Evolutionary conservation across 352 stramenopile genomes (phyloP).

Genomic region (Globisporangium cystogenes): DNA sequence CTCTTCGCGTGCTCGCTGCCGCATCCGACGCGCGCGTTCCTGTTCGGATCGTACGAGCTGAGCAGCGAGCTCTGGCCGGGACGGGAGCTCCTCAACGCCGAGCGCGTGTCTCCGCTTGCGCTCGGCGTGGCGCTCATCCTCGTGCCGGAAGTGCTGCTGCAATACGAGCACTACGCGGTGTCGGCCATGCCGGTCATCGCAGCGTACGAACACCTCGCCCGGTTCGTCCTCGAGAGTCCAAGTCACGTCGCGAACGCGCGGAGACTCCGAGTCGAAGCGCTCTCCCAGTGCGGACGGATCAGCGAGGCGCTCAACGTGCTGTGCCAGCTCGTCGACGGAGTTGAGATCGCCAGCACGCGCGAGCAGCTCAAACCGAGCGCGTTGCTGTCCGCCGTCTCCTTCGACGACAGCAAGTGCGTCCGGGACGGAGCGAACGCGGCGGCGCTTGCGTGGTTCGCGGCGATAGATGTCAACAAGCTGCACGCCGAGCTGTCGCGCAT

Average conservation of each 20-base stretch:
- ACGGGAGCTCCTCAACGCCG: conserved; percentile 32
- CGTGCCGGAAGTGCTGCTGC: conserved; percentile 45
- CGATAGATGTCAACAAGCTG: conserved; percentile 18
- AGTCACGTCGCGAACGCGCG: conserved; percentile 50
- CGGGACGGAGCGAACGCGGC: conserved; percentile 27
- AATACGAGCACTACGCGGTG: conserved; percentile 40
- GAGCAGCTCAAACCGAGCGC: conserved; percentile 4
- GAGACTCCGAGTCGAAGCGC: conserved; percentile 39
- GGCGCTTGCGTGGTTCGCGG: conserved; percentile 27
- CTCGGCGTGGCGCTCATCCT: conserved; percentile 34
- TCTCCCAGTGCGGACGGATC: conserved; percentile 46
- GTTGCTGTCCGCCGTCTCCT: conserved; percentile 14
- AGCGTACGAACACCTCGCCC: conserved; percentile 42
- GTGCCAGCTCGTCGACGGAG: conserved; percentile 19
- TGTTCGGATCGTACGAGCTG: conserved; percentile 56
- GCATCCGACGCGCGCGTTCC: conserved; percentile 47
- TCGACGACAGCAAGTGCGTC: conserved; percentile 33
- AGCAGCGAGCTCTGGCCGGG: conserved; percentile 53
- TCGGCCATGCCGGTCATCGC: conserved; percentile 52
- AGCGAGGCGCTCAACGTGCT: conserved; percentile 42
- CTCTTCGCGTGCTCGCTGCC: conserved; percentile 56
- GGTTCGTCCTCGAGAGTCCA: conserved; percentile 33
- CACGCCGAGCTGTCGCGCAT: conserved; percentile 5
- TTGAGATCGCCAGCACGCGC: background rate
- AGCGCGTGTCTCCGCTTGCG: conserved; percentile 31